Conservation (phyloP, 192 early-diverging fungal genomes). For the Linnemannia schmuckeri region DNA sequence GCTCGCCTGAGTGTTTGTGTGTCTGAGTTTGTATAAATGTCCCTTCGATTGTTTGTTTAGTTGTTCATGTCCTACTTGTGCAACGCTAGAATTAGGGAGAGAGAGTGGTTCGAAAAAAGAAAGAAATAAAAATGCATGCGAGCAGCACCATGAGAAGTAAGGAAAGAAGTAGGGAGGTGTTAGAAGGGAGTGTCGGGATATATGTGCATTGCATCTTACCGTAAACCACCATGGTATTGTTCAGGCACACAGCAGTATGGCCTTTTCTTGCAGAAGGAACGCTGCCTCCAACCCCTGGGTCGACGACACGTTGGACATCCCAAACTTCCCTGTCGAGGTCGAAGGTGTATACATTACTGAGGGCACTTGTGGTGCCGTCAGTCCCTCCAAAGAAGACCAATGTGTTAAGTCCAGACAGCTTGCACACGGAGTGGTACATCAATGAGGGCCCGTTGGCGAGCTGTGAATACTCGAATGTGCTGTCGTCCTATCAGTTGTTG, state of each 20-base stretch:
- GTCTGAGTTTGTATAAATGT: not conserved
- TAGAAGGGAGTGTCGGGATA: too few species aligned
- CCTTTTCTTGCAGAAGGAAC: slow-evolving; percentile 66
- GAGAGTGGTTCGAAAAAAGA: not conserved
- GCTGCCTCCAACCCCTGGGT: slow-evolving; percentile 45
- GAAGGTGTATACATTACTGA: slow-evolving; percentile 65
- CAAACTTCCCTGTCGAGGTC: slow-evolving; percentile 62
- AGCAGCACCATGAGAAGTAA: not conserved
- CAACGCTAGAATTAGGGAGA: not conserved
- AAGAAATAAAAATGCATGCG: not conserved
- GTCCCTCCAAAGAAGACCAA: slow-evolving; percentile 76
- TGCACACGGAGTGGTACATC: slow-evolving; percentile 68
- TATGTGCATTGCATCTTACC: slow-evolving; percentile 52
- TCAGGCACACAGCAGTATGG: slow-evolving; percentile 74
- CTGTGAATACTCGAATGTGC: slow-evolving; percentile 65
- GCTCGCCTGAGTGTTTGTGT: not conserved
- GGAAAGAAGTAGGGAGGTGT: not conserved
- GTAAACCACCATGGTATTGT: slow-evolving; percentile 77
- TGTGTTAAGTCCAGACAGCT: slow-evolving; percentile 65
- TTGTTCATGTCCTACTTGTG: slow-evolving; percentile 9
- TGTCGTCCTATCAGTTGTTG: slow-evolving; percentile 39
- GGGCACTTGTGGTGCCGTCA: slow-evolving; percentile 59
- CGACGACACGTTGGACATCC: slow-evolving; percentile 59
- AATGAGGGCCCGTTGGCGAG: slow-evolving; percentile 66
- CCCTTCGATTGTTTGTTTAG: not conserved